Evolutionary conservation across 768 basidiomycete species (phyloP), one percentile per base, ranked within the genome.

Genomic region (Phlebiopsis flavidoalba): DNA sequence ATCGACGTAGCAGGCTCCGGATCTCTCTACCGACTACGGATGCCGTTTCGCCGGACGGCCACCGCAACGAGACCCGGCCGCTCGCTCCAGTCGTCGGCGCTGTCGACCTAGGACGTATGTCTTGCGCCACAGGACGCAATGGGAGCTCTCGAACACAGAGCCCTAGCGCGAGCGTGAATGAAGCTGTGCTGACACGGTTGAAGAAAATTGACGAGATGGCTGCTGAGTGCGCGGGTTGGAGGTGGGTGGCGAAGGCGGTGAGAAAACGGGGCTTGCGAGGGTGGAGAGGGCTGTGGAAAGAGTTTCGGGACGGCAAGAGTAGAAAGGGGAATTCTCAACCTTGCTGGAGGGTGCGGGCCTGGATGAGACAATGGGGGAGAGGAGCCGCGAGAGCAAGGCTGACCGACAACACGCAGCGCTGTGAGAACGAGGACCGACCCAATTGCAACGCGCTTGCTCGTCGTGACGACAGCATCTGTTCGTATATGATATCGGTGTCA

Each of bases 131-230:
- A 21, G n/a, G 55, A 26, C n/a, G n/a, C 55, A 46, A 52, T 24
- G 31, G 64, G 54, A 1, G 60, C 53, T 21, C 50, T 43, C 2
- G 65, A 64, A 8, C 60, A 57, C 15, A 64, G 63, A 10, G 77
- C 76, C 17, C 61, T 87, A 37, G 72, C 72, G 53, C 74, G 76
- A 37, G 83, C 83, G n/a, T n/a, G 7, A 85, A 79, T 61, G 68
- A 69, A 35, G 74, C 74, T 0, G 80, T 90, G 26, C 69, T 83
- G 12, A 74, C 73, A 46, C 82, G 87, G 53, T 72, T 90, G 59
- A 76, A 75, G 67, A 79, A 75, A 65, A 81, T 83, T 11, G 79
- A 83, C 58, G 76, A 75, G 58, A 71, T 79, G 57, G 77, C 79
- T 5, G 74, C 75, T 15, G 69, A 74, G 54, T n/a, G n/a, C 68